phyloP scores from a whole-genome alignment of 306 rosid genomes.

The Macrotyloma uniflorum region DNA sequence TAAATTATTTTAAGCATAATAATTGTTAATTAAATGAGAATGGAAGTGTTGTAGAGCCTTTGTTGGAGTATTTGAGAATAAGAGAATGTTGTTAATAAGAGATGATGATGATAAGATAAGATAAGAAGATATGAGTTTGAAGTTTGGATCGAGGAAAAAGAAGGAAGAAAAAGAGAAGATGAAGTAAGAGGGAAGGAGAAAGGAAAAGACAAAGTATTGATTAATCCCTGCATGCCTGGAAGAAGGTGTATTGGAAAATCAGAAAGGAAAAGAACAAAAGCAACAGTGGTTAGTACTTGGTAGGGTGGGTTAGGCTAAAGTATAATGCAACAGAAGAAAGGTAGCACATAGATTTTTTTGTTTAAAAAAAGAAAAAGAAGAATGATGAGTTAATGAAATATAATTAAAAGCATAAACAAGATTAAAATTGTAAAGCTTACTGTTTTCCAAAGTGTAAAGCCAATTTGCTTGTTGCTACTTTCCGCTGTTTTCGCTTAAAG shows the following conservation, averaged over 20 bases:
- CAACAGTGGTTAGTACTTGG: not conserved
- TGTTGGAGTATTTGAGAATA: no score
- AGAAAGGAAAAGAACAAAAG: not conserved
- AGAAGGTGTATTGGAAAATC: conserved; percentile 6
- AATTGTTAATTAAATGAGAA: no score
- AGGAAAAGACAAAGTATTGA: conserved; percentile 32
- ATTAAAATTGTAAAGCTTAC: conserved; percentile 24
- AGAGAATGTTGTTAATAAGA: no score
- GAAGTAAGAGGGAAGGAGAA: not conserved
- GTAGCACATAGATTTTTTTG: conserved; percentile 19
- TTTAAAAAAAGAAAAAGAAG: not conserved
- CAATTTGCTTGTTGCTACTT: conserved; percentile 50
- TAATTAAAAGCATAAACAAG: conserved; percentile 29
- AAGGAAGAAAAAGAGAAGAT: not conserved
- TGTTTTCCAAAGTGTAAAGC: conserved; percentile 62
- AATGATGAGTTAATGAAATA: conserved; percentile 20
- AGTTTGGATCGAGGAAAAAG: not conserved
- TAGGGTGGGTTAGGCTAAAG: conserved; percentile 27
- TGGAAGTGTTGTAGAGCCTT: no score
- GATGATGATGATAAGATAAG: no score
- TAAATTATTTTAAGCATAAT: no score
- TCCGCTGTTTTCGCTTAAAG: conserved; percentile 52
- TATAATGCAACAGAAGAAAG: conserved; percentile 21
- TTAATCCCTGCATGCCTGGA: conserved; percentile 36
- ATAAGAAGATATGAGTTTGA: no score